A percentile compares a stretch with the other conserved stretches of the same genome.
Evolutionary conservation across 2,329 filamentous ascomycete species (phyloP).

Genomic region (Fonsecaea erecta): DNA sequence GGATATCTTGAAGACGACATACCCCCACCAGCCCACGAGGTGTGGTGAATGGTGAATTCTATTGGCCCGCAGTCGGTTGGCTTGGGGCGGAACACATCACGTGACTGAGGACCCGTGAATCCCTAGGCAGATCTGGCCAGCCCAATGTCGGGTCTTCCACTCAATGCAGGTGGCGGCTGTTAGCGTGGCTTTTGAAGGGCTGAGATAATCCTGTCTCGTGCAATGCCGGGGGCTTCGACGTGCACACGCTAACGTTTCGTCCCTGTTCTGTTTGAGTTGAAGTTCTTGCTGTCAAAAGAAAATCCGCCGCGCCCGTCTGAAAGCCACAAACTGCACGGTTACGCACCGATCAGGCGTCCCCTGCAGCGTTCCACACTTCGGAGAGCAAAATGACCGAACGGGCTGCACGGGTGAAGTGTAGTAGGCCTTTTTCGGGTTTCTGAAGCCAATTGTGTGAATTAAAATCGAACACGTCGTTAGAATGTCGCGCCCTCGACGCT

Average conservation of each 20-base stretch:
- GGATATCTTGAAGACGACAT: constrained; percentile 47
- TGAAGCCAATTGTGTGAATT: neutral
- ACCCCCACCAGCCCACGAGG: neutral
- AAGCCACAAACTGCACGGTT: neutral
- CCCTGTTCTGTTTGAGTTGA: neutral
- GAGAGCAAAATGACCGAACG: neutral
- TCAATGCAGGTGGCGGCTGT: neutral
- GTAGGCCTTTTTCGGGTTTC: neutral
- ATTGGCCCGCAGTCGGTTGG: neutral
- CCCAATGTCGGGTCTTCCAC: neutral
- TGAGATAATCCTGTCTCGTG: neutral
- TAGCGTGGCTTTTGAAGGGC: neutral
- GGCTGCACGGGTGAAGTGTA: neutral
- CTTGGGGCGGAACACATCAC: constrained; percentile 50
- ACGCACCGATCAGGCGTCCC: neutral
- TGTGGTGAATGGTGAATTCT: constrained; percentile 18
- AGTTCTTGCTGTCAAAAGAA: constrained; percentile 4
- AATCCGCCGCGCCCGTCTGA: neutral
- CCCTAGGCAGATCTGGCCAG: neutral
- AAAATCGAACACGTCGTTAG: constrained; percentile 3
- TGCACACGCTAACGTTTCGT: constrained; percentile 7
- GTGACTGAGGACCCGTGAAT: constrained; percentile 58
- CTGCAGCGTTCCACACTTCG: neutral
- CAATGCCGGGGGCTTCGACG: neutral
- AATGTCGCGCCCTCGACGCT: neutral